Base-by-base conservation (phyloP, 192 early-diverging fungal species). In the Podila horticola region DNA sequence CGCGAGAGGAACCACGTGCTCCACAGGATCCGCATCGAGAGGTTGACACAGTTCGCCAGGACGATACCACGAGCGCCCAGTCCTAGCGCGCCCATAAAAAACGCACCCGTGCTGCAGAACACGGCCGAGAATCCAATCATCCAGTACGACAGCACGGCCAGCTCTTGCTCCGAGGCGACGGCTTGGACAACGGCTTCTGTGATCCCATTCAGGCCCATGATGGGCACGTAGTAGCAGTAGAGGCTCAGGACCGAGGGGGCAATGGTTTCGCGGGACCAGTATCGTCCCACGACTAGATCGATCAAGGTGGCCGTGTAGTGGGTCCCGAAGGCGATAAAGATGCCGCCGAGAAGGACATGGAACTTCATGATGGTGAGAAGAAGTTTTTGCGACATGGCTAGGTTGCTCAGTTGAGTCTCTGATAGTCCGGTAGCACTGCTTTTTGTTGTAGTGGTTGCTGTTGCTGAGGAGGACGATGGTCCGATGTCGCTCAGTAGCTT, bases 151-250 rank as follows among this genome's bases (percentile, higher is more conserved):
- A 94, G 85, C 22, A 70, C 52, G 7, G 81, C 36, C 12, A 99
- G 82, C 59, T 92, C 89, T 3, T 76, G 69, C 49, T 88, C 82
- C 6, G 92, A 84, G 0, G 92, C 98, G 22, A 96, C 94, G 3
- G 93, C 94, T 71, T 97, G 95, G 22, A 98, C 88, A 82, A 97
- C 98, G 2, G 93, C 94, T 76, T 99, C 98, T 7, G 94, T 92
- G 62, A 99, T 93, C 0, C 98, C 98, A 77, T 99, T 99, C 33
- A 97, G 63, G 15, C 95, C 98, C 94, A 98, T 93, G 13, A 98
- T 66, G 5, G 98, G 98, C 1, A 99, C 88, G 86, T 97, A 99
- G 38, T 93, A 69, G 69, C 96, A 97, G 75, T 98, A 99, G 1
- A 89, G 79, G 2, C 90, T 79, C 41, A 98, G 82, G 0, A 93